These are phyloP conservation scores for Tremellales sp. DNA, from an alignment of 1,284 basidiomycete genomes.

Conservation along the genomic window DNA sequence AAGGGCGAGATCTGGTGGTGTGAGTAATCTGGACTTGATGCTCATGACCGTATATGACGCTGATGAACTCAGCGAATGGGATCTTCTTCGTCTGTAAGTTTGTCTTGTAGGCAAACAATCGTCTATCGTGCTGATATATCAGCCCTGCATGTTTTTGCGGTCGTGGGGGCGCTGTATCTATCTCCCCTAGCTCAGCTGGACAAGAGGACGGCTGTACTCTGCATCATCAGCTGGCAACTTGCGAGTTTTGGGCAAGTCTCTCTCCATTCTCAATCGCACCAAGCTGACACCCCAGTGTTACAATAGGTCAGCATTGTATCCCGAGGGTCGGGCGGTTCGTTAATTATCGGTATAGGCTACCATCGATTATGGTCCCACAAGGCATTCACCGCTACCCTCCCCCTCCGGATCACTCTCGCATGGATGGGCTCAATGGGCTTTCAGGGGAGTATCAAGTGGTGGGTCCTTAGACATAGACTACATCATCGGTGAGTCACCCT, in stretches of 20 bases:
- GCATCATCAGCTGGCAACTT: slow-evolving; percentile 63
- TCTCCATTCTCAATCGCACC: not conserved
- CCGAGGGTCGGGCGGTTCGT: too few relatives aligned
- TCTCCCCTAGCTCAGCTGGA: slow-evolving; percentile 53
- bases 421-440: slow-evolving; percentile 66
- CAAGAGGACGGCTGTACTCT: slow-evolving; percentile 54
- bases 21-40: slow-evolving; percentile 15
- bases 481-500: slow-evolving; percentile 59
- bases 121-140: slow-evolving; percentile 1
- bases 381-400: slow-evolving; percentile 59
- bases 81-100: slow-evolving; percentile 58
- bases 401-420: slow-evolving; percentile 59
- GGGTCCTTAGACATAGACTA: slow-evolving; percentile 68
- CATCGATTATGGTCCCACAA: slow-evolving; percentile 72
- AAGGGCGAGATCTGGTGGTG: slow-evolving; percentile 36
- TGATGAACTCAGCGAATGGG: slow-evolving; percentile 51
- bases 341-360: too few relatives aligned
- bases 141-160: slow-evolving; percentile 59
- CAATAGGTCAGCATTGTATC: slow-evolving; percentile 4
- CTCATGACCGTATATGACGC: too few relatives aligned
- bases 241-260: slow-evolving; percentile 63
- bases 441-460: slow-evolving; percentile 62
- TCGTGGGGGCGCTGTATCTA: slow-evolving; percentile 55
- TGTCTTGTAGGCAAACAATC: too few relatives aligned
- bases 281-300: slow-evolving; percentile 11